Base-by-base conservation (phyloP, 2,329 filamentous ascomycete genomes). In the Penicillium capsulatum region DNA sequence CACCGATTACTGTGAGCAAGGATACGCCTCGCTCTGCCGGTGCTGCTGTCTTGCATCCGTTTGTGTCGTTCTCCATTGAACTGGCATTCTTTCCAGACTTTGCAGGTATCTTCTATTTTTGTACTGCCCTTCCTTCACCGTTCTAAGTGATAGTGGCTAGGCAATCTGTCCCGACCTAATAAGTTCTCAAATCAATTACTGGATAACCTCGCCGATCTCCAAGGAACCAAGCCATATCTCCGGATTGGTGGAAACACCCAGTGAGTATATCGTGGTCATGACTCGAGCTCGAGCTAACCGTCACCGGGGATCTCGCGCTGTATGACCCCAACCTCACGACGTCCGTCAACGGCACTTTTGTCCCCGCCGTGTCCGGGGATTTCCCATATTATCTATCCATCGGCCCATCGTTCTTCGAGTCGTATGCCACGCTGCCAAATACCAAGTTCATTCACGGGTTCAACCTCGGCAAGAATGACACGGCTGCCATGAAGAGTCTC, bases 231-330 rank as follows among this genome's bases (percentile, higher is more conserved):
- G 45, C 80, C 80, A 2, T 70, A 77, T 49, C 75, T 83, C 39
- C 69, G 80, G 11, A 77, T 83, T 2, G 79, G 80, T 3, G 80
- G 80, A n/a, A 83, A 82, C 51, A 82, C 80, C 0, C 80, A 83
- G 60, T 65, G 50, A 39, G 39, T 28, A 6, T 5, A 15, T 14
- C 8, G 1, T 15, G 13, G 10, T 9, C 5, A 19, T 3, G 7
- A 11, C 3, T 8, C 4, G 3, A 16, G 14, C 8, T 17, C 2
- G 30, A 8, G 16, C 26, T 49, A 35, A 45, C 28, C 4, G 2
- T 22, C 19, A 5, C 9, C 19, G 66, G 64, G 50, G 79, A 83
- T 62, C 80, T 76, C 47, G 77, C 77, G 4, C 66, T 83, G 26
- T 83, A 78, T 59, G 72, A 82, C 47, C 61, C 70, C 2, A 70